Evolutionary conservation across 2,329 filamentous ascomycete genomes (phyloP).

Genomic region (Penicillium verrucosum): DNA sequence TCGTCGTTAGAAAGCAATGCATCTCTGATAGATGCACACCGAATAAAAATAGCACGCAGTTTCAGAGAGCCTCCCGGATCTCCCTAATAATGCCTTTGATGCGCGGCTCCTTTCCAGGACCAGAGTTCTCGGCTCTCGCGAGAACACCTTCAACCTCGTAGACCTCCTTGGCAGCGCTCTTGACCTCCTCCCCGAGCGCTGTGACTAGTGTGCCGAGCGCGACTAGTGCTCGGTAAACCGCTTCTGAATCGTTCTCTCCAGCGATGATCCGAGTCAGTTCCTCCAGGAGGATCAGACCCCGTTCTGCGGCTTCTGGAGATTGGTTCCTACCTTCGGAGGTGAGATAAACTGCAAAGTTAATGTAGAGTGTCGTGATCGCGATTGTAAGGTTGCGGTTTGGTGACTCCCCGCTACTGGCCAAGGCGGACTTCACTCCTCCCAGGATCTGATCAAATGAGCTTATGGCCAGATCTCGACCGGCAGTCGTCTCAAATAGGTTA

Average conservation of each 20-base stretch:
- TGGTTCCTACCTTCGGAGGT: constrained; percentile 44
- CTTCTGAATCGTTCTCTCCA: constrained; percentile 72
- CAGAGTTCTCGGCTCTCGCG: constrained; percentile 47
- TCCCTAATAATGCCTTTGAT: constrained; percentile 59
- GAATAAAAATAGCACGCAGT: constrained; percentile 20
- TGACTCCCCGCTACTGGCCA: constrained; percentile 50
- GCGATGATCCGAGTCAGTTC: constrained; percentile 62
- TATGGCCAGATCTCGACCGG: constrained; percentile 65
- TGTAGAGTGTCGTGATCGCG: constrained; percentile 74
- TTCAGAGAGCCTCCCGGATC: constrained; percentile 46
- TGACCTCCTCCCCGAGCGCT: constrained; percentile 58
- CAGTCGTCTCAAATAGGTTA: constrained; percentile 75
- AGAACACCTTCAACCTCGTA: constrained; percentile 52
- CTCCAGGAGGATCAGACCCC: constrained; percentile 55
- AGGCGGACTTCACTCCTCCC: constrained; percentile 60
- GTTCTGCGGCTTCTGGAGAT: constrained; percentile 45
- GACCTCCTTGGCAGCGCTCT: constrained; percentile 56
- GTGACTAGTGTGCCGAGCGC: constrained; percentile 73
- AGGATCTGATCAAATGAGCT: constrained; percentile 60
- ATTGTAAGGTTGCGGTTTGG: constrained; percentile 77
- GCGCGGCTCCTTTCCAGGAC: constrained; percentile 56
- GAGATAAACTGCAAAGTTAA: constrained; percentile 80
- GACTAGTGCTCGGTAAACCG: constrained; percentile 76
- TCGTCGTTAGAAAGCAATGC: constrained; percentile 15
- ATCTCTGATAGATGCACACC: constrained; percentile 16